A percentile compares a stretch with the other conserved stretches of the same genome.
phyloP scores from a whole-genome alignment of 371 early-diverging fungal genomes.

The Cokeromyces recurvatus region DNA sequence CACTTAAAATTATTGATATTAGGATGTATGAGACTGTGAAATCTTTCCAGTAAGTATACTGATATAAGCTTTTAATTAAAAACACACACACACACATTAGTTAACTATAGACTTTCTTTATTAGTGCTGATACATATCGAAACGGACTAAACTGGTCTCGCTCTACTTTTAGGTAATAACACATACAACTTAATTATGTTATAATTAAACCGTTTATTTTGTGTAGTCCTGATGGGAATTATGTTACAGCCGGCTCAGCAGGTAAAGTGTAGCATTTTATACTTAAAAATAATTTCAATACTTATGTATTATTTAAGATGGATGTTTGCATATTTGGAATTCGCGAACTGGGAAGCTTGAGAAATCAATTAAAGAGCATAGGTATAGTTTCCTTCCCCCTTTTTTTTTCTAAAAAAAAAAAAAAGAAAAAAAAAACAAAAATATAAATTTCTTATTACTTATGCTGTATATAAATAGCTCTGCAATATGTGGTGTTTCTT shows the following conservation, averaged over 20 bases:
- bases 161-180: slow-evolving; percentile 71
- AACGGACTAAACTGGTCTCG: slow-evolving; percentile 86
- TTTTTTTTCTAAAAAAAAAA: too few relatives aligned
- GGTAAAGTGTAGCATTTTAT: slow-evolving; percentile 30
- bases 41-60: slow-evolving; percentile 61
- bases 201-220: too few relatives aligned
- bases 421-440: too few relatives aligned
- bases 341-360: slow-evolving; percentile 46
- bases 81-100: too few relatives aligned
- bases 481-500: slow-evolving; percentile 57
- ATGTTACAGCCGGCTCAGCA: slow-evolving; percentile 76
- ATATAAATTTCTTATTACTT: too few relatives aligned
- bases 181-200: too few relatives aligned
- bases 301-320: slow-evolving; percentile 44
- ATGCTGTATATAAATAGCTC: slow-evolving; percentile 22
- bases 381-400: slow-evolving; percentile 23
- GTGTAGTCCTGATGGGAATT: slow-evolving; percentile 79
- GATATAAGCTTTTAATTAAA: too few relatives aligned
- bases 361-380: slow-evolving; percentile 47
- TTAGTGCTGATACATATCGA: slow-evolving; percentile 72
- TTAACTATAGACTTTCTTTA: too few relatives aligned
- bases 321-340: slow-evolving; percentile 77
- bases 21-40: slow-evolving; percentile 70
- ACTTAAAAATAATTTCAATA: too few relatives aligned
- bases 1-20: slow-evolving; percentile 78